Evolutionary conservation across 495 filamentous ascomycete genomes (phyloP).

Genomic region (Tuber umbilicatum): DNA sequence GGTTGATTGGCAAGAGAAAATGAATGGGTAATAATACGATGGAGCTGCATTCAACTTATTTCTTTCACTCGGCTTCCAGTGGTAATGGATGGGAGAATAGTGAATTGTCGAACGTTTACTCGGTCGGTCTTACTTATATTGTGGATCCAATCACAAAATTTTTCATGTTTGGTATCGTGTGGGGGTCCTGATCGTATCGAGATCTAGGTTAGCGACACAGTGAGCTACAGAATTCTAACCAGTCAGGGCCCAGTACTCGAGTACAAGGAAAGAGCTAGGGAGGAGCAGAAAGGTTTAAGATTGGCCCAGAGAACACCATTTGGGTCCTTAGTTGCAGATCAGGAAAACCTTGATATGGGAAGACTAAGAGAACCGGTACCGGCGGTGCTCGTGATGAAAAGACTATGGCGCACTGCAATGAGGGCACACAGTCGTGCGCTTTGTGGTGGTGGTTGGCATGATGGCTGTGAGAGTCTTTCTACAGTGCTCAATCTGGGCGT

Average conservation of each 20-base stretch:
- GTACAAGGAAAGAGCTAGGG: neutral
- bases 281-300: neutral
- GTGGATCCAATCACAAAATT: neutral
- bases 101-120: neutral
- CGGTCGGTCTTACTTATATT: neutral
- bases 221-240: neutral
- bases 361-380: neutral
- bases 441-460: neutral
- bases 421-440: neutral
- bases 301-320: neutral
- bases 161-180: neutral
- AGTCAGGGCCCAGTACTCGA: neutral
- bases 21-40: neutral
- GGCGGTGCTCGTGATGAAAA: neutral
- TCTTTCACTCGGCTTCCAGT: neutral
- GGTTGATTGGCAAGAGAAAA: neutral
- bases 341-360: neutral
- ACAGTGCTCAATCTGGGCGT: neutral
- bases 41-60: neutral
- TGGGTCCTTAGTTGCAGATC: neutral
- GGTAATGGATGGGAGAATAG: neutral
- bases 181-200: neutral
- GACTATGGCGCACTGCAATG: neutral
- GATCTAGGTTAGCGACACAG: neutral
- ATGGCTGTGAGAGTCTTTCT: neutral